Base-by-base conservation (phyloP, 2,329 filamentous ascomycete genomes). In the Raffaelea albimanens region DNA sequence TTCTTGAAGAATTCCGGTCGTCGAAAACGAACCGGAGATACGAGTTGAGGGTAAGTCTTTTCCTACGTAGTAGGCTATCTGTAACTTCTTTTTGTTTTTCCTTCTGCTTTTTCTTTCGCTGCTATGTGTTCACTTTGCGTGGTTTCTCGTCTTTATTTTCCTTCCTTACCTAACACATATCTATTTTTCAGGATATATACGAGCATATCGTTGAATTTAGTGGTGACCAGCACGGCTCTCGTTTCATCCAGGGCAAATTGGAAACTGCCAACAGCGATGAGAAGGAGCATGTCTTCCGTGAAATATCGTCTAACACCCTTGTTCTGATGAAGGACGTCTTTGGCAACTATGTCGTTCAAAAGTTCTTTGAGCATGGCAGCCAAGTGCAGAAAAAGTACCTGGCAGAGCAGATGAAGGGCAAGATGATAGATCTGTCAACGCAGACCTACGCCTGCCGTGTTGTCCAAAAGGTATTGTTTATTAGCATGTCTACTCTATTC, bases 271-370 rank as follows among this genome's bases (percentile, higher is more conserved):
- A 95, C 61, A 95, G 89, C 58, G 93, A 97, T 52, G 91, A 96
- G 60, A 97, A 96, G 66, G 87, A 95, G 29, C 82, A 83, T 48
- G 78, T 97, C 1, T 97, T 96, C 69, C 73, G 76, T 1, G 93
- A 97, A 63, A 88, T 98, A 41, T 78, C 86, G 56, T 78, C 82
- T 1, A 93, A 98, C 55, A 81, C 85, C 2, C 66, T 95, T 25
- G 88, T 91, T 59, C 70, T 98, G 43, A 96, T 95, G 88, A 91
- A 84, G 41, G 93, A 97, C 62, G 84, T 97, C 0, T 98, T 96
- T 60, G 93, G 93, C 46, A 98, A 98, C 64, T 98, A 97, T 60
- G 93, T 98, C 33, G 90, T 97, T 36, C 93, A 98, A 60, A 97
- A 96, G 63, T 83, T 97, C 61, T 96, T 97, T 53, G 91, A 97